Conservation (phyloP, 768 basidiomycete genomes). For the Holtermanniella nyarrowii region DNA sequence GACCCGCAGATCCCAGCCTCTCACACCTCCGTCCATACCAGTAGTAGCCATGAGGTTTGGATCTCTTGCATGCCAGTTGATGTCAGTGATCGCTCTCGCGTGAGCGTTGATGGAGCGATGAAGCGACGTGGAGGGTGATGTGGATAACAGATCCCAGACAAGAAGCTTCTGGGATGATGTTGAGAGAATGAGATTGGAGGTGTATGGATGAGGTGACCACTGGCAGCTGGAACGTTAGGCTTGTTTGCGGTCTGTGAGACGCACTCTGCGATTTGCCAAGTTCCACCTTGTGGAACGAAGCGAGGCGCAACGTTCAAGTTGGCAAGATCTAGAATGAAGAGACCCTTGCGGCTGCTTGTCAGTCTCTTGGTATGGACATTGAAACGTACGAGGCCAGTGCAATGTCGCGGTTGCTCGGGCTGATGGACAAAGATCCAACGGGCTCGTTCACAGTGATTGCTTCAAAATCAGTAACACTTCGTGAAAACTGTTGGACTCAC, state of each 20-base stretch:
- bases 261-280: constrained; percentile 67
- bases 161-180: constrained; percentile 46
- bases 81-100: constrained; percentile 90
- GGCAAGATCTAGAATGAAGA: constrained; percentile 91
- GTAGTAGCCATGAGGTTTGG: constrained; percentile 79
- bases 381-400: constrained; percentile 69
- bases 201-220: constrained; percentile 39
- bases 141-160: constrained; percentile 77
- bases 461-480: not conserved
- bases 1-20: constrained; percentile 81
- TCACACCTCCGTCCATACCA: constrained; percentile 86
- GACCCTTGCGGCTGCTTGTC: constrained; percentile 54
- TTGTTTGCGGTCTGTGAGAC: constrained; percentile 61
- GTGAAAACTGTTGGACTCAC: not conserved
- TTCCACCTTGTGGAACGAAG: constrained; percentile 90
- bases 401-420: constrained; percentile 75
- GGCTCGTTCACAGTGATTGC: constrained; percentile 40
- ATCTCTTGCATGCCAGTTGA: constrained; percentile 88
- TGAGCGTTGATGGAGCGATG: constrained; percentile 78
- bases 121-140: constrained; percentile 64
- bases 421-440: constrained; percentile 48
- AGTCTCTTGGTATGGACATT: not conserved
- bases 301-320: constrained; percentile 76
- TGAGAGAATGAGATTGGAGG: constrained; percentile 37
- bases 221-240: constrained; percentile 46